Evolutionary conservation across 306 rosid species (phyloP).

Genomic region (Lathyrus aphaca): DNA sequence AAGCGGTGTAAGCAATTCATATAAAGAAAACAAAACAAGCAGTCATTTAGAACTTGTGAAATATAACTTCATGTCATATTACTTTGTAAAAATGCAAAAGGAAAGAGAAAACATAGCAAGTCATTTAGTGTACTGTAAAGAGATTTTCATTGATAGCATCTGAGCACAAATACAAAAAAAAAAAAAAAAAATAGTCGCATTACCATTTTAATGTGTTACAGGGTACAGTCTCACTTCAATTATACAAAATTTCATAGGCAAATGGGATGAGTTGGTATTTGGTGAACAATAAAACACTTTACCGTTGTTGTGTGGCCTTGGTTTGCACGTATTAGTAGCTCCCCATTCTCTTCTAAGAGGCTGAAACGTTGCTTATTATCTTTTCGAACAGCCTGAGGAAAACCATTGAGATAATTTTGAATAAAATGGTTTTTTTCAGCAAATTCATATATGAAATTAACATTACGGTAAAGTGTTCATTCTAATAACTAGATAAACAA

Average conservation of each 20-base stretch:
- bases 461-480: background rate
- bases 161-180: background rate
- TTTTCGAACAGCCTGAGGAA: conserved; percentile 71
- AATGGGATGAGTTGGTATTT: background rate
- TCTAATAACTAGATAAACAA: background rate
- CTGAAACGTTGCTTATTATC: conserved; percentile 90
- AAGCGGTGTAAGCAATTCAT: no score
- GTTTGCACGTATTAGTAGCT: conserved; percentile 81
- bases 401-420: conserved; percentile 33
- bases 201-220: background rate
- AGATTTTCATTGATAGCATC: background rate
- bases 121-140: background rate
- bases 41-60: no score
- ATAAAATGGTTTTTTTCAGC: conserved; percentile 26
- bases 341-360: conserved; percentile 83
- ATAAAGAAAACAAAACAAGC: no score
- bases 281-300: conserved; percentile 28
- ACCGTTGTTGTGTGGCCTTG: conserved; percentile 90
- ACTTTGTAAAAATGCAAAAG: no score
- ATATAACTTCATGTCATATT: no score
- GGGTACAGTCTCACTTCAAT: conserved; percentile 4
- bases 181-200: conserved; percentile 10
- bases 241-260: conserved; percentile 21
- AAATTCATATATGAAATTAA: conserved; percentile 8
- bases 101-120: no score